Conservation (phyloP, 345 rosid species). For the Citrus sp. region DNA sequence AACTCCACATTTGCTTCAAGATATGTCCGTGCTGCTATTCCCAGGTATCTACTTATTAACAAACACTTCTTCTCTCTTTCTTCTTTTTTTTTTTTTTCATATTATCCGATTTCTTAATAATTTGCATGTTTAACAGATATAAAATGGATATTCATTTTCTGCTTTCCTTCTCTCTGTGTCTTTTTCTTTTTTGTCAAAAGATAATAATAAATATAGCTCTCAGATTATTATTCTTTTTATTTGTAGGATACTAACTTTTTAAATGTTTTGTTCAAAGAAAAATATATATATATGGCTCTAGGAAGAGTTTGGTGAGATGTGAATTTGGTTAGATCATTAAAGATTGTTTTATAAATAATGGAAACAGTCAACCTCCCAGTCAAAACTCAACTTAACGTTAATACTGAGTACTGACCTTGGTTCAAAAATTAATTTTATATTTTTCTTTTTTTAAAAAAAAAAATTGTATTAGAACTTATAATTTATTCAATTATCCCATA, state of each 20-base stretch:
- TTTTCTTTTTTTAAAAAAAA: no score
- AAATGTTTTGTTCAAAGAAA: no score
- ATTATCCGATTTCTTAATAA: no score
- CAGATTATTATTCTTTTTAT: no score
- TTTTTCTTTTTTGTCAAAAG: no score
- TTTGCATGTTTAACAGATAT: no score
- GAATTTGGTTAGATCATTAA: no score
- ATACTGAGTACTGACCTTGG: not conserved
- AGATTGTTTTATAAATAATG: not conserved
- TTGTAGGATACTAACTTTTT: no score
- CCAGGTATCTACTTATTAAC: conserved; percentile 27
- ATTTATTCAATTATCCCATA: not conserved
- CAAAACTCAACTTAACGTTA: not conserved
- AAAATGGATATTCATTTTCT: no score
- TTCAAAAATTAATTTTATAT: not conserved
- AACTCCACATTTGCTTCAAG: conserved; percentile 80
- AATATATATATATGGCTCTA: no score
- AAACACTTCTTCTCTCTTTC: not conserved
- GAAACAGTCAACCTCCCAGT: not conserved
- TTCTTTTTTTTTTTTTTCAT: not conserved
- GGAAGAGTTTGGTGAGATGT: not conserved
- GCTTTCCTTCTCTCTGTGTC: no score
- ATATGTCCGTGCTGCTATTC: conserved; percentile 66
- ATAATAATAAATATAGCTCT: no score
- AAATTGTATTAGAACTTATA: not conserved